Percentiles rank a stretch among this genome's conserved stretches.
Evolutionary conservation across 495 filamentous ascomycete genomes (phyloP).

Genomic region (Margaritispora aquatica): DNA sequence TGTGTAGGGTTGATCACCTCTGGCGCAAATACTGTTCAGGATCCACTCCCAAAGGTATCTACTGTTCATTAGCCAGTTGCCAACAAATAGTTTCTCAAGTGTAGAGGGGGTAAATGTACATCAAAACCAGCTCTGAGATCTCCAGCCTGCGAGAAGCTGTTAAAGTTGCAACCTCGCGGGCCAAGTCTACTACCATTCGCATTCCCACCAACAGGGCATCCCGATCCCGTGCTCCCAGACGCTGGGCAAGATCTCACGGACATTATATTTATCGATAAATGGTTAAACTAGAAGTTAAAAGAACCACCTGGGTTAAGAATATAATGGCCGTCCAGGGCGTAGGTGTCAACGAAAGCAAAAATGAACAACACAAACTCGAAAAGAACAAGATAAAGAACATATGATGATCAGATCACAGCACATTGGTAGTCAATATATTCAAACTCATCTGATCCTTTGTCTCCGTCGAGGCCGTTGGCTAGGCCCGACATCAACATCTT

Average conservation of each 20-base stretch:
- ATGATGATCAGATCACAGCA: too few species aligned
- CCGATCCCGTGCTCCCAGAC: constrained; percentile 3
- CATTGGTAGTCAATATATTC: too few species aligned
- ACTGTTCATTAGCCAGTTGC: neutral
- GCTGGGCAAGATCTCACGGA: constrained; percentile 16
- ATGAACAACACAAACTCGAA: neutral
- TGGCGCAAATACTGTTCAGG: constrained; percentile 30
- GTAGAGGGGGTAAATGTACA: constrained; percentile 17
- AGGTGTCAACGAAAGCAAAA: neutral
- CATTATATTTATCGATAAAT: constrained; percentile 7
- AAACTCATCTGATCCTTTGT: too few species aligned
- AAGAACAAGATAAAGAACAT: neutral
- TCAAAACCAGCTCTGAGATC: constrained; percentile 34
- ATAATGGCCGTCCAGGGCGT: neutral
- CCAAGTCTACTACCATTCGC: constrained; percentile 17
- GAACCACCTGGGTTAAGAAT: neutral
- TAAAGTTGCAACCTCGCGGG: constrained; percentile 31
- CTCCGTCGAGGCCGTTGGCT: too few species aligned
- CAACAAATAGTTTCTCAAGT: neutral
- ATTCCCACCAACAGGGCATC: constrained; percentile 7
- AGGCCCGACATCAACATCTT: too few species aligned
- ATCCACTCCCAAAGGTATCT: constrained; percentile 32
- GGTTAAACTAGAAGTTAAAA: neutral
- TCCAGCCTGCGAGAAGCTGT: constrained; percentile 28
- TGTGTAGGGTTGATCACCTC: constrained; percentile 11